Conservation (phyloP, 139 green algal species). For the Chlamydomonas sp. region DNA sequence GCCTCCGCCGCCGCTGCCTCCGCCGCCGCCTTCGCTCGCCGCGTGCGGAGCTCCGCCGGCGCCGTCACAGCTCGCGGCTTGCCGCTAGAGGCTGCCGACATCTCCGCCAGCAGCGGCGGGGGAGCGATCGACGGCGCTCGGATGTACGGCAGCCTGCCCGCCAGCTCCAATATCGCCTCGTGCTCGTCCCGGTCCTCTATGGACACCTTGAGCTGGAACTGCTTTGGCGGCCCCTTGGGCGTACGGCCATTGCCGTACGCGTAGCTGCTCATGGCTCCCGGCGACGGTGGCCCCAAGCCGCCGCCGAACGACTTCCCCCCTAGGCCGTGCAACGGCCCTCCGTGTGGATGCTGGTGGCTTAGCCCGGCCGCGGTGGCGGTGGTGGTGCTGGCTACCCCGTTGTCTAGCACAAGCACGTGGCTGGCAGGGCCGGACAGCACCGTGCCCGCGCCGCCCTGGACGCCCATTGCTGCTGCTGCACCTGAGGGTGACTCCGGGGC, state of each 20-base stretch:
- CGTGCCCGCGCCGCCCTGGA: too few species aligned
- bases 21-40: too few species aligned
- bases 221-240: slow-evolving; percentile 32
- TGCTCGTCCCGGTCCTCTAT: slow-evolving; percentile 38
- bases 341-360: too few species aligned
- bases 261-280: not conserved
- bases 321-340: too few species aligned
- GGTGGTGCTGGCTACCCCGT: not conserved
- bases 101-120: too few species aligned
- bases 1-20: too few species aligned
- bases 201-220: slow-evolving; percentile 5
- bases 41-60: too few species aligned
- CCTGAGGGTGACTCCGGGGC: too few species aligned
- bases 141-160: slow-evolving; percentile 16
- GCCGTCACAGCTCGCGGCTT: too few species aligned
- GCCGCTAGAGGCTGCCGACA: too few species aligned
- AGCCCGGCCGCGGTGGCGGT: not conserved
- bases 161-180: slow-evolving; percentile 16
- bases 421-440: not conserved
- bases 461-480: too few species aligned
- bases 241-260: not conserved
- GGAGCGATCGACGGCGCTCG: not conserved
- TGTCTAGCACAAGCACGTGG: slow-evolving; percentile 7
- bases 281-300: not conserved
- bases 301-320: too few species aligned